Conservation (phyloP, 305 asterid species). For the Rubia occidens region DNA sequence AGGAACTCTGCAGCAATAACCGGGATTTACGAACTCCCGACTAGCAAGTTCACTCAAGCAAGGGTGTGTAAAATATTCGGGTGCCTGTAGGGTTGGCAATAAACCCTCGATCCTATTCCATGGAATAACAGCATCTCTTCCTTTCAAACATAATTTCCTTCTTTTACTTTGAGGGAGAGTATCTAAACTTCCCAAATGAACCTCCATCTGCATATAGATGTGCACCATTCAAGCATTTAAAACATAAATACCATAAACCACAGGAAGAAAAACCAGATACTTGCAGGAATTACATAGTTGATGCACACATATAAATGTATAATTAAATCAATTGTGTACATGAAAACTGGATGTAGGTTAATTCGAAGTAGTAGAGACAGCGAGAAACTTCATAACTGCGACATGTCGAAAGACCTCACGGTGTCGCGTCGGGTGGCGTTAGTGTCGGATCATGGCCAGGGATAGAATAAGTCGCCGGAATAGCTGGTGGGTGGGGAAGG, state of each 20-base stretch:
- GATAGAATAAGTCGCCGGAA: not conserved
- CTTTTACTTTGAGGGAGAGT: constrained; percentile 43
- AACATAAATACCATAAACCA: not conserved
- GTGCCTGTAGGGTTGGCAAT: constrained; percentile 45
- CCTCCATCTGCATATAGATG: constrained; percentile 27
- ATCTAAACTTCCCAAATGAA: constrained; percentile 24
- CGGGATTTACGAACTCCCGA: constrained; percentile 47
- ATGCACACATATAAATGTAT: not conserved
- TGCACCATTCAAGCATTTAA: not conserved
- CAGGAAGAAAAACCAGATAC: not conserved
- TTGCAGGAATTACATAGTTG: not conserved
- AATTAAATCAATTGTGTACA: not conserved
- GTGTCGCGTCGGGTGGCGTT: not conserved
- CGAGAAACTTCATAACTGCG: not conserved
- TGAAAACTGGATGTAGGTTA: not conserved
- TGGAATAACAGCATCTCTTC: constrained; percentile 24
- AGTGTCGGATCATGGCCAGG: not conserved
- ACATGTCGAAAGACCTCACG: not conserved
- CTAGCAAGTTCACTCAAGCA: constrained; percentile 64
- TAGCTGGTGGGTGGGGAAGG: not conserved
- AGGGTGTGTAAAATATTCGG: constrained; percentile 70
- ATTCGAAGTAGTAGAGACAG: not conserved
- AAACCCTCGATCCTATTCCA: constrained; percentile 26
- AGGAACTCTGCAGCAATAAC: constrained; percentile 63
- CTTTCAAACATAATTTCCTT: constrained; percentile 44